phyloP scores from a whole-genome alignment of 495 filamentous ascomycete species.

The Podospora tetraspora region DNA sequence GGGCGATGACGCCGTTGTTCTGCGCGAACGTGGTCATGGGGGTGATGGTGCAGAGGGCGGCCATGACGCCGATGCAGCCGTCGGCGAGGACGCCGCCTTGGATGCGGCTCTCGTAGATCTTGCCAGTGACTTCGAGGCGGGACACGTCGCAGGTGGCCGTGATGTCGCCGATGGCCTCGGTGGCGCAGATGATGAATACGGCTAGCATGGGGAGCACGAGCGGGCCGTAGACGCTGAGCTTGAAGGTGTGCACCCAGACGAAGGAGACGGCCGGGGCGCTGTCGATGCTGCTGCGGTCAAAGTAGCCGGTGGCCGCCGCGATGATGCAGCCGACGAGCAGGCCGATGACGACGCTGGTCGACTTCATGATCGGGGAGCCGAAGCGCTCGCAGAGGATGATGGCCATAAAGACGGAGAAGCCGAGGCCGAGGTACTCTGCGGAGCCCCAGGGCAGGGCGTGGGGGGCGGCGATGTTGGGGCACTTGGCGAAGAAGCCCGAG shows the following conservation, averaged over 20 bases:
- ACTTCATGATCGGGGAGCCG: slow-evolving; percentile 63
- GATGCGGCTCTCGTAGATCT: slow-evolving; percentile 79
- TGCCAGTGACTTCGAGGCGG: slow-evolving; percentile 72
- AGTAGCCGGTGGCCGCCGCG: slow-evolving; percentile 78
- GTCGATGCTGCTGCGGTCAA: slow-evolving; percentile 64
- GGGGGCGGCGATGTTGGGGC: slow-evolving; percentile 67
- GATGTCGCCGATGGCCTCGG: slow-evolving; percentile 84
- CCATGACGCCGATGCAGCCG: slow-evolving; percentile 75
- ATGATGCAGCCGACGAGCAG: slow-evolving; percentile 85
- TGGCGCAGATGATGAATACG: slow-evolving; percentile 81
- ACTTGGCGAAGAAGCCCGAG: slow-evolving; percentile 54
- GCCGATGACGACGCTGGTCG: slow-evolving; percentile 71
- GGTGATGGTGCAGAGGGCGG: slow-evolving; percentile 76
- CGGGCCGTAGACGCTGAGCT: slow-evolving; percentile 72
- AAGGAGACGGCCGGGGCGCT: slow-evolving; percentile 70
- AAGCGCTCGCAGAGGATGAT: slow-evolving; percentile 84
- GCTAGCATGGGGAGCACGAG: slow-evolving; percentile 79
- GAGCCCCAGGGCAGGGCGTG: slow-evolving; percentile 84
- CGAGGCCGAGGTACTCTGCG: slow-evolving; percentile 81
- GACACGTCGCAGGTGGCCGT: slow-evolving; percentile 77
- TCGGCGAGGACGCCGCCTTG: slow-evolving; percentile 85
- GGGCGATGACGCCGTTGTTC: slow-evolving; percentile 88
- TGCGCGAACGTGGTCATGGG: slow-evolving; percentile 75
- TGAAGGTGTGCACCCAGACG: slow-evolving; percentile 88
- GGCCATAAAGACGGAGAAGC: slow-evolving; percentile 85